Evolutionary conservation across 257 asterid genomes (phyloP).

Genomic region (Nicotiana noctiflora): DNA sequence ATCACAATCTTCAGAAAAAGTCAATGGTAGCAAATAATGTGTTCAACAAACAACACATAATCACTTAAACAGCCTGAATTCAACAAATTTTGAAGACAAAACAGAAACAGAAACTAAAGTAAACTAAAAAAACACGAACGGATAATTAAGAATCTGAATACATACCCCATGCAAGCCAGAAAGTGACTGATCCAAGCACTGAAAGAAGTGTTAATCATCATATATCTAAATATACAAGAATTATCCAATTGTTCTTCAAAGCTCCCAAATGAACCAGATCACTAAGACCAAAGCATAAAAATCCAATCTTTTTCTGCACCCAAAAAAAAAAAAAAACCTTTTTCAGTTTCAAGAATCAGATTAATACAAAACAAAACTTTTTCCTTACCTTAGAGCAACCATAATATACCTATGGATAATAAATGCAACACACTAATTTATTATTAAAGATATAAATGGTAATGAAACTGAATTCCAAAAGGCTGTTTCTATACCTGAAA

Average conservation of each 20-base stretch:
- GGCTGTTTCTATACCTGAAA: not conserved
- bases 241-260: not conserved
- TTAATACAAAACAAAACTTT: not conserved
- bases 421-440: not conserved
- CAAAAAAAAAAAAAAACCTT: not conserved
- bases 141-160: constrained; percentile 26
- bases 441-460: not conserved
- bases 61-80: not conserved
- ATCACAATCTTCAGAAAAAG: not conserved
- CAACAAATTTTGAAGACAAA: not conserved
- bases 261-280: constrained; percentile 19
- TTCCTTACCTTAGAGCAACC: not conserved
- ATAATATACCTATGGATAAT: not conserved
- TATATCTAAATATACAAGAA: constrained; percentile 31
- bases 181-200: constrained; percentile 61
- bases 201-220: constrained; percentile 53
- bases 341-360: constrained; percentile 3
- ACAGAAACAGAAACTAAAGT: not conserved
- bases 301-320: constrained; percentile 5
- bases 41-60: not conserved
- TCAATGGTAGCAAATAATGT: not conserved
- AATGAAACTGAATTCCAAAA: constrained; percentile 7
- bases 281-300: constrained; percentile 10
- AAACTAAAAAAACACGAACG: not conserved
- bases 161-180: constrained; percentile 81